phyloP scores from a whole-genome alignment of 1,139 yeast genomes.

The Pichia sp. region DNA sequence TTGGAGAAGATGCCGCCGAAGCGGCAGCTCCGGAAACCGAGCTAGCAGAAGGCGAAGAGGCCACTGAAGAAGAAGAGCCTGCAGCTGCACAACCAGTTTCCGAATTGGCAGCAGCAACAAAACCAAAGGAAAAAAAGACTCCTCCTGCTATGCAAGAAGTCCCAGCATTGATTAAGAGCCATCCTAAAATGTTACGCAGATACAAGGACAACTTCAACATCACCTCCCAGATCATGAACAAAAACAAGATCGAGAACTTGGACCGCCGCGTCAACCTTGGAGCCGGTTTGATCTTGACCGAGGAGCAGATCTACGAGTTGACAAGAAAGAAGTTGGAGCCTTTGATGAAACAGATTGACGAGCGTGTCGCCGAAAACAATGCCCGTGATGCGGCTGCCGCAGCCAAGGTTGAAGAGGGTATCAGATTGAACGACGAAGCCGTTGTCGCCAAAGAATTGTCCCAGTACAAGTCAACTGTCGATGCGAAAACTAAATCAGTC shows the following conservation, averaged over 20 bases:
- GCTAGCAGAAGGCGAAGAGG: constrained; percentile 10
- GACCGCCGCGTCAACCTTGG: constrained; percentile 50
- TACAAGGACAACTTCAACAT: constrained; percentile 48
- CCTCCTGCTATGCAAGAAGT: constrained; percentile 29
- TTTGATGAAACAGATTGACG: constrained; percentile 47
- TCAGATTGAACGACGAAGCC: constrained; percentile 41
- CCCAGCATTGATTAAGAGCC: constrained; percentile 40
- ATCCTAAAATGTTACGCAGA: constrained; percentile 45
- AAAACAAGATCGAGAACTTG: constrained; percentile 44
- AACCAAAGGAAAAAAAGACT: constrained; percentile 12
- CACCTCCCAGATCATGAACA: constrained; percentile 45
- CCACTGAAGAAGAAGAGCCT: constrained; percentile 6
- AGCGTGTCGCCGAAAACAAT: constrained; percentile 46
- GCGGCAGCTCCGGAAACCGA: constrained; percentile 10
- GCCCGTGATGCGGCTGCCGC: constrained; percentile 37
- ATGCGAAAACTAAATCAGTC: constrained; percentile 40
- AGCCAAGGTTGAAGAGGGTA: constrained; percentile 39
- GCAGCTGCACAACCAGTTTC: constrained; percentile 10
- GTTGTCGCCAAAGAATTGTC: constrained; percentile 43
- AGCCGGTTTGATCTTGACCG: constrained; percentile 51
- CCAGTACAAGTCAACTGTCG: constrained; percentile 40
- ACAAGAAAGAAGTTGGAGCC: constrained; percentile 58
- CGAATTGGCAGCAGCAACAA: constrained; percentile 2
- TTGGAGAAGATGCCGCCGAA: constrained; percentile 9
- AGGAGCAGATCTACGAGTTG: constrained; percentile 51